These are phyloP conservation scores for Mycosphaerella sp. DNA, from an alignment of 2,329 filamentous ascomycete species.

Conservation along the genomic window DNA sequence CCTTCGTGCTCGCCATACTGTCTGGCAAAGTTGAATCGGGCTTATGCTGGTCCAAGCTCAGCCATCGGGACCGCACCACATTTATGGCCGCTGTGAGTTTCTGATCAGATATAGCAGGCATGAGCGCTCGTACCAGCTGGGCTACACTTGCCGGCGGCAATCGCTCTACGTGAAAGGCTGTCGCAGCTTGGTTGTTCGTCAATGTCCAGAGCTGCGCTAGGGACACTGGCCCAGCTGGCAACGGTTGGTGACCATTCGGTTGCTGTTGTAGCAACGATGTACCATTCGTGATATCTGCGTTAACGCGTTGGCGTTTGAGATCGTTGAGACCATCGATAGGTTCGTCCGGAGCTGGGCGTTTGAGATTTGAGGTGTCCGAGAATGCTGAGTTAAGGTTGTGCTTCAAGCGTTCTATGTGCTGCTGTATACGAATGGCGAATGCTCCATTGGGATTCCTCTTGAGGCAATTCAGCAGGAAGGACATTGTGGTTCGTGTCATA, in stretches of 20 bases:
- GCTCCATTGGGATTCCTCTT: conserved; percentile 79
- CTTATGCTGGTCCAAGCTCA: conserved; percentile 33
- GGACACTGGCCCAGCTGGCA: conserved; percentile 69
- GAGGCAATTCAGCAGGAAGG: conserved; percentile 73
- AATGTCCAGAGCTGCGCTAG: conserved; percentile 82
- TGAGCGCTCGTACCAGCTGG: conserved; percentile 72
- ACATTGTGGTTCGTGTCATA: conserved; percentile 87
- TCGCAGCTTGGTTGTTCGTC: conserved; percentile 65
- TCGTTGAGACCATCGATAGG: conserved; percentile 65
- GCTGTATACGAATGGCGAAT: conserved; percentile 68
- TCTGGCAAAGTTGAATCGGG: conserved; percentile 9
- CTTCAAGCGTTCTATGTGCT: conserved; percentile 76
- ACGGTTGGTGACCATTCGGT: conserved; percentile 55
- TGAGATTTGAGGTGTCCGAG: conserved; percentile 62
- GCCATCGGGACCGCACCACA: conserved; percentile 42
- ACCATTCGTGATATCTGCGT: conserved; percentile 42
- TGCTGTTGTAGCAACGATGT: conserved; percentile 19
- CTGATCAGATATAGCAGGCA: conserved; percentile 63
- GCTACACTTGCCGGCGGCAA: conserved; percentile 70
- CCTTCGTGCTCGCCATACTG: conserved; percentile 13
- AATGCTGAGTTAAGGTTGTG: conserved; percentile 71
- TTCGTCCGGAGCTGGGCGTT: conserved; percentile 65
- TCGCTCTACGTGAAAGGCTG: conserved; percentile 73
- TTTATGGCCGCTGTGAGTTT: conserved; percentile 67
- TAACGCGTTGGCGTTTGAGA: conserved; percentile 73